phyloP scores from a whole-genome alignment of 371 early-diverging fungal genomes.

The Parasitella parasitica region DNA sequence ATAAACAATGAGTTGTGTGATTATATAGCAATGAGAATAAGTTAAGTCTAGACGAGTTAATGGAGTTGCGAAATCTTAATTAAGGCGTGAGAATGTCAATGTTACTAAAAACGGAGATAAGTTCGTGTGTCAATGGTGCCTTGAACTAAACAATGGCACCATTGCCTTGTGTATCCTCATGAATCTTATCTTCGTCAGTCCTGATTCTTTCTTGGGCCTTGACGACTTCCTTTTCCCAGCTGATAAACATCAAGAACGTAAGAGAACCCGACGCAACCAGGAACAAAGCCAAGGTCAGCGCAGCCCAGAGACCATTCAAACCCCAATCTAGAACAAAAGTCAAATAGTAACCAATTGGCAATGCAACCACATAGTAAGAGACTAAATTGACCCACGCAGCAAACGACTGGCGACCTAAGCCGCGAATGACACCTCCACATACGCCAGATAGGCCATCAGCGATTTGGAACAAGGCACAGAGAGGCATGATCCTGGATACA shows the following conservation, averaged over 20 bases:
- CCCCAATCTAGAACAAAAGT: slow-evolving; percentile 57
- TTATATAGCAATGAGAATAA: background rate
- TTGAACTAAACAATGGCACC: background rate
- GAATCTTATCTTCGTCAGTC: slow-evolving; percentile 24
- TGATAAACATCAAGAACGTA: slow-evolving; percentile 24
- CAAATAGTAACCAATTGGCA: slow-evolving; percentile 62
- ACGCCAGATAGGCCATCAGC: slow-evolving; percentile 63
- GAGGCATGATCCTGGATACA: slow-evolving; percentile 69
- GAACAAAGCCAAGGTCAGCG: slow-evolving; percentile 51
- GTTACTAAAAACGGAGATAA: background rate
- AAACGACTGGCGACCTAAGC: slow-evolving; percentile 65
- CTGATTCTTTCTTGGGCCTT: slow-evolving; percentile 32
- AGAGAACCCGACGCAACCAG: slow-evolving; percentile 35
- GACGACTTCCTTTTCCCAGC: slow-evolving; percentile 43
- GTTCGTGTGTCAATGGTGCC: background rate
- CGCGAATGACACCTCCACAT: slow-evolving; percentile 68
- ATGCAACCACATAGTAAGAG: slow-evolving; percentile 63
- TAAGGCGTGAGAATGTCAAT: background rate
- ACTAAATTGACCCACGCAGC: slow-evolving; percentile 66
- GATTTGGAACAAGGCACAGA: slow-evolving; percentile 78
- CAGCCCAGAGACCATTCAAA: slow-evolving; percentile 67
- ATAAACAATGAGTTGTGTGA: too few relatives aligned
- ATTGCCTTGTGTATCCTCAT: slow-evolving; percentile 8
- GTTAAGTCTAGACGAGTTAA: background rate
- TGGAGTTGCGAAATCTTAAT: background rate